Percentiles rank a stretch among this genome's conserved stretches.
Evolutionary conservation across 805 yeast genomes (phyloP).

Genomic region (Starmerella ratchasimensis): DNA sequence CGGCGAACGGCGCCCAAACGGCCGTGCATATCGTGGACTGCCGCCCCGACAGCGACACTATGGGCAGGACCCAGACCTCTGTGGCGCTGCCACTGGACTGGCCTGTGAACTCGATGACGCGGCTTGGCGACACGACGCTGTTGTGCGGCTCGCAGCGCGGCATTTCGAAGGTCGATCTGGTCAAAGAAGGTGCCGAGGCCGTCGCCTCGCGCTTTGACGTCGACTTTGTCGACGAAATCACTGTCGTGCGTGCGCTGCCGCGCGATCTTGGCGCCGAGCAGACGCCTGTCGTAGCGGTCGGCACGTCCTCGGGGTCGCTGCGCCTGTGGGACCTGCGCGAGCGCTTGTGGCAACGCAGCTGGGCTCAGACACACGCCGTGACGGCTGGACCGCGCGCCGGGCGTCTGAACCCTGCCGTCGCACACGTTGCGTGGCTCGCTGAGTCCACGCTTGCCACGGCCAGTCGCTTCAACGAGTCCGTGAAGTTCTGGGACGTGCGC

Average conservation of each 20-base stretch:
- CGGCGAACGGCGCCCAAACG: neutral
- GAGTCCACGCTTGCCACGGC: slow-evolving; percentile 16
- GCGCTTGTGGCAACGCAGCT: neutral
- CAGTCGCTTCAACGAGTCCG: slow-evolving; percentile 11
- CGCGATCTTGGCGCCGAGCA: too few relatives aligned
- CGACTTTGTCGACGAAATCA: neutral
- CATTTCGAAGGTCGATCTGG: neutral
- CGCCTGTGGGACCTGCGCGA: slow-evolving; percentile 8
- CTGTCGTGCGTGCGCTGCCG: neutral
- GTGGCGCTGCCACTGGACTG: slow-evolving; percentile 1
- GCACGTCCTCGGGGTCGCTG: slow-evolving; percentile 6
- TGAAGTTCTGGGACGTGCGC: slow-evolving; percentile 24
- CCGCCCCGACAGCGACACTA: neutral
- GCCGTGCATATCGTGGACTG: neutral
- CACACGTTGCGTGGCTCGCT: slow-evolving; percentile 20
- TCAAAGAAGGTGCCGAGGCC: neutral
- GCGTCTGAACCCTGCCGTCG: slow-evolving; percentile 7
- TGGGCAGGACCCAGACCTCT: neutral
- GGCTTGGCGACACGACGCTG: neutral
- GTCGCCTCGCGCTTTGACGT: neutral
- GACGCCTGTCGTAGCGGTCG: slow-evolving; percentile 2
- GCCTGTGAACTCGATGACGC: neutral
- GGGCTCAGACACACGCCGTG: slow-evolving; percentile 4
- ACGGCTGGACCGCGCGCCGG: slow-evolving; percentile 3
- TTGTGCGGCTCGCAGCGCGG: slow-evolving; percentile 2